These are phyloP conservation scores for Pichia sp. DNA, from an alignment of 1,139 yeast species.

Conservation along the genomic window DNA sequence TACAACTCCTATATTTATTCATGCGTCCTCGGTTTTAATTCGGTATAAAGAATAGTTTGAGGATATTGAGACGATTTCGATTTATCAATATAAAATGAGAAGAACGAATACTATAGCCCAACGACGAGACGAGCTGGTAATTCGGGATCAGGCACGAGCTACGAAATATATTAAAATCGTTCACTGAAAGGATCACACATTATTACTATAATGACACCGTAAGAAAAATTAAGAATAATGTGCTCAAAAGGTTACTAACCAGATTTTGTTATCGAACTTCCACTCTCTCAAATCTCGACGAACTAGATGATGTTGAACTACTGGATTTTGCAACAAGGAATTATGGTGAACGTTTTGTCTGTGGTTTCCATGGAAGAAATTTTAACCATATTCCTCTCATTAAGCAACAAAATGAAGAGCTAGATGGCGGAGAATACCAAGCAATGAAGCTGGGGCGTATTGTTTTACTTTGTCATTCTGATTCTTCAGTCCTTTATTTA, in stretches of 20 bases:
- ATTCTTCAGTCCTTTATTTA: constrained; percentile 90
- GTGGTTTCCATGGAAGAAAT: constrained; percentile 89
- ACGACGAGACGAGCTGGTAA: constrained; percentile 35
- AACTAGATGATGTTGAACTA: constrained; percentile 25
- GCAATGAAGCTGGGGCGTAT: constrained; percentile 75
- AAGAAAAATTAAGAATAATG: neutral
- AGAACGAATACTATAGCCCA: constrained; percentile 72
- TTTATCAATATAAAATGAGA: constrained; percentile 72
- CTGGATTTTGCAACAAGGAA: constrained; percentile 20
- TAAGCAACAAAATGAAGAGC: constrained; percentile 82
- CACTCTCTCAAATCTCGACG: constrained; percentile 28
- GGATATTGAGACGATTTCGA: constrained; percentile 69
- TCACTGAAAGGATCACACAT: neutral
- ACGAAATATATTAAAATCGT: neutral
- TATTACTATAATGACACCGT: neutral
- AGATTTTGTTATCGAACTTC: neutral
- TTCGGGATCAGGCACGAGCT: constrained; percentile 10
- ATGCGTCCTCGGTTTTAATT: constrained; percentile 71
- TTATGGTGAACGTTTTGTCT: constrained; percentile 56
- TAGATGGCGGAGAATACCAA: constrained; percentile 96
- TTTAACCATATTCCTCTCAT: constrained; percentile 83
- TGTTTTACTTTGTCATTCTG: constrained; percentile 62
- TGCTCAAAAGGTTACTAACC: neutral
- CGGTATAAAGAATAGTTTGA: constrained; percentile 88
- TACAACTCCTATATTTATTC: constrained; percentile 86